Evolutionary conservation across 805 yeast species (phyloP).

Genomic region (Metschnikowia borealis): DNA sequence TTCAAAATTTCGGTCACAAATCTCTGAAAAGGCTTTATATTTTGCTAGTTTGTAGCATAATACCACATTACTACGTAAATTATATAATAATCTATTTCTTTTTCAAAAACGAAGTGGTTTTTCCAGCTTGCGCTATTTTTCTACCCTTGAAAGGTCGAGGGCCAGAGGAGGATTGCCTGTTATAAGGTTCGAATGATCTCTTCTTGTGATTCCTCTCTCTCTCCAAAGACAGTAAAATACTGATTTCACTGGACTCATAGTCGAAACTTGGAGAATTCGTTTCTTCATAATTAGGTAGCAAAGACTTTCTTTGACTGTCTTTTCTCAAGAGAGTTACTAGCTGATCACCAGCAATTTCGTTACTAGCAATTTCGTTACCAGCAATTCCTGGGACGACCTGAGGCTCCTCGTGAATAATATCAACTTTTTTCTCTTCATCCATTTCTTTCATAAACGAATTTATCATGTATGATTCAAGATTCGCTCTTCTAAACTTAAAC

Average conservation of each 20-base stretch:
- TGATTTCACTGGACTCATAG: constrained; percentile 8
- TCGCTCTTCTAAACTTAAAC: not conserved
- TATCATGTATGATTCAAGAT: not conserved
- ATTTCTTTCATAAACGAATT: not conserved
- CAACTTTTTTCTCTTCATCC: not conserved
- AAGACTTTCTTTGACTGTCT: constrained; percentile 5
- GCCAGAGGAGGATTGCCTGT: constrained; percentile 42
- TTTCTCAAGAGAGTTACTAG: not conserved
- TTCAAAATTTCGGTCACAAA: too few relatives aligned
- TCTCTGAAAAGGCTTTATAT: too few relatives aligned
- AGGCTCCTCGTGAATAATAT: not conserved
- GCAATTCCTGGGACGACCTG: not conserved
- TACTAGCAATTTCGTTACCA: not conserved
- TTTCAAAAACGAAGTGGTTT: constrained; percentile 31
- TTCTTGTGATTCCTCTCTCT: constrained; percentile 30
- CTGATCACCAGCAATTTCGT: not conserved
- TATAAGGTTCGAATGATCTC: constrained; percentile 57
- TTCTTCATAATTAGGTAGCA: not conserved
- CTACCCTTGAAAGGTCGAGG: constrained; percentile 51
- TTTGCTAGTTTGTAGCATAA: not conserved
- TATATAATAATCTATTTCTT: constrained; percentile 6
- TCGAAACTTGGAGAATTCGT: constrained; percentile 5
- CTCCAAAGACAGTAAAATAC: constrained; percentile 14
- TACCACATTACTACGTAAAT: not conserved
- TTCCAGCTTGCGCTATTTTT: constrained; percentile 35